phyloP scores from a whole-genome alignment of 345 rosid genomes.

The Conringia planisiliqua region DNA sequence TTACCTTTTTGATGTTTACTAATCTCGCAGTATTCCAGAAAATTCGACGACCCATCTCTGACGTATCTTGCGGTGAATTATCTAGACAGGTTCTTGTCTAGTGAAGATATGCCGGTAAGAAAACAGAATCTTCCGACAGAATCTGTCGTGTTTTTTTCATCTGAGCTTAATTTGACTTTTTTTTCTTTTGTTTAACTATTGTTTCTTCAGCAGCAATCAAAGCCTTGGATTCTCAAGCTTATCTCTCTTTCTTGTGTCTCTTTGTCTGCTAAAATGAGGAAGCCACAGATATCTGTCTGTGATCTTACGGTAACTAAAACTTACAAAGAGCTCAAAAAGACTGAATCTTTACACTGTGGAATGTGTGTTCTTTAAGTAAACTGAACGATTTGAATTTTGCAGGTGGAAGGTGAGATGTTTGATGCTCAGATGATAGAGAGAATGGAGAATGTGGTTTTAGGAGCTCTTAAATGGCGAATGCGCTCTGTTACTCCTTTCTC shows the following conservation, averaged over 20 bases:
- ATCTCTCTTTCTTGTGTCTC: slow-evolving; percentile 65
- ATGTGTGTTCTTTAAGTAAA: not conserved
- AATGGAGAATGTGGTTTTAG: slow-evolving; percentile 72
- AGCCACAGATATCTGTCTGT: slow-evolving; percentile 41
- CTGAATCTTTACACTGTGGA: slow-evolving; percentile 13
- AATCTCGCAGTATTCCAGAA: slow-evolving; percentile 20
- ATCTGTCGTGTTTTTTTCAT: not conserved
- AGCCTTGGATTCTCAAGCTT: slow-evolving; percentile 64
- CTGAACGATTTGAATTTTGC: not conserved
- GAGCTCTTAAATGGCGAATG: slow-evolving; percentile 86
- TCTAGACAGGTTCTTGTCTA: slow-evolving; percentile 74
- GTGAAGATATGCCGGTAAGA: slow-evolving; percentile 59
- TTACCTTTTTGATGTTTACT: not conserved
- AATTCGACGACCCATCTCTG: slow-evolving; percentile 43
- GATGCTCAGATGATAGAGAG: slow-evolving; percentile 55
- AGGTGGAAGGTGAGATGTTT: slow-evolving; percentile 49
- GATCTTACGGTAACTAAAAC: slow-evolving; percentile 45
- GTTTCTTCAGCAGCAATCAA: slow-evolving; percentile 36
- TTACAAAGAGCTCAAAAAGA: not conserved
- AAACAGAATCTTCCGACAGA: slow-evolving; percentile 19
- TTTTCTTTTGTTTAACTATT: not conserved
- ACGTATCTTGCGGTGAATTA: slow-evolving; percentile 78
- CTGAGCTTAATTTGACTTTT: not conserved
- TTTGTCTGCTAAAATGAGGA: slow-evolving; percentile 72
- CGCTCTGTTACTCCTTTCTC: slow-evolving; percentile 85